Evolutionary conservation across 2,329 filamentous ascomycete genomes (phyloP).

Genomic region (Alternaria arborescens): DNA sequence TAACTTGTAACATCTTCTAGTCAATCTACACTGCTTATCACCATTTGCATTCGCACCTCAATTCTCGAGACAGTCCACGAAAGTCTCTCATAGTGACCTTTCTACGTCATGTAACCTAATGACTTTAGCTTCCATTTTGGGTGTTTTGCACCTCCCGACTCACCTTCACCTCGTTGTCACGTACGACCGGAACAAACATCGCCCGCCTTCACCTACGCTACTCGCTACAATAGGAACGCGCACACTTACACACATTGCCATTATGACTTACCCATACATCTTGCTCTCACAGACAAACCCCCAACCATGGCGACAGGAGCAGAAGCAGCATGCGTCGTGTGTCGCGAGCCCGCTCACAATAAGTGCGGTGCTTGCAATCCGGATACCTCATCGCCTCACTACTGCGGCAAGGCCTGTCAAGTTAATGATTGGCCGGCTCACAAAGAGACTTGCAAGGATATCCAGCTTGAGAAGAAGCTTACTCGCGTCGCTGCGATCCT

Average conservation of each 20-base stretch:
- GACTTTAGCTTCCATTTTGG: not conserved
- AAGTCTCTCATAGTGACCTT: not conserved
- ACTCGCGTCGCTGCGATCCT: not conserved
- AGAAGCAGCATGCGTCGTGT: not conserved
- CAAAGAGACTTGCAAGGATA: slow-evolving; percentile 1
- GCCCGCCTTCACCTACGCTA: not conserved
- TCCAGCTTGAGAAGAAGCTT: slow-evolving; percentile 3
- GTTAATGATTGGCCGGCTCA: slow-evolving; percentile 1
- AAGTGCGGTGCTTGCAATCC: slow-evolving; percentile 10
- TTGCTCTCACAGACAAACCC: too few relatives aligned
- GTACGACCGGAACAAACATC: too few relatives aligned
- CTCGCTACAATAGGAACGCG: not conserved
- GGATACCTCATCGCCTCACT: not conserved
- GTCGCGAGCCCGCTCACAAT: not conserved
- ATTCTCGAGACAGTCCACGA: too few relatives aligned
- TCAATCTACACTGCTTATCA: too few relatives aligned
- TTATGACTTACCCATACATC: too few relatives aligned
- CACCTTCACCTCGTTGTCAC: not conserved
- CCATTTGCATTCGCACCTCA: too few relatives aligned
- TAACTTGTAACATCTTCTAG: too few relatives aligned
- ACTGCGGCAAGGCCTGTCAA: slow-evolving; percentile 14
- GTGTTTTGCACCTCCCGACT: not conserved
- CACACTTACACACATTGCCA: fast-evolving
- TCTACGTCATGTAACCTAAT: fast-evolving
- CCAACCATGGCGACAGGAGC: not conserved